These are phyloP conservation scores for Pyrrhoderma noxium DNA, from an alignment of 1,284 basidiomycete genomes.

Conservation along the genomic window DNA sequence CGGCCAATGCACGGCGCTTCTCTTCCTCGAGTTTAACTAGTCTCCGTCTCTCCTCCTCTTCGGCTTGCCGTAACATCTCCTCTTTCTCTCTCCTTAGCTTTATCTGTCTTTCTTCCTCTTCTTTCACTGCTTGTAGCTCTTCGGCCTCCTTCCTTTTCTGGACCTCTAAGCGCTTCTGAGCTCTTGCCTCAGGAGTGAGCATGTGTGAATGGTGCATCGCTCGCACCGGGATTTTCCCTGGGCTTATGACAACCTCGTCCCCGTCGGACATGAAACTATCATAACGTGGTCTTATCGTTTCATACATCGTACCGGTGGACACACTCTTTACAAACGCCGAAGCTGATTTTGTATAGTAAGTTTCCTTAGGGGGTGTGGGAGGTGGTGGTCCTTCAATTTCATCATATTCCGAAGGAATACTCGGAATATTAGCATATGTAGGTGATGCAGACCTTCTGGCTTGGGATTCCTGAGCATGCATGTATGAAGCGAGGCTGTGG, in stretches of 20 bases:
- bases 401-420: constrained; percentile 12
- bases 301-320: constrained; percentile 4
- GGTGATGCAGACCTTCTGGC: neutral
- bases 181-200: constrained; percentile 37
- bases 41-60: constrained; percentile 43
- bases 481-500: neutral
- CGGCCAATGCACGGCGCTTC: constrained; percentile 39
- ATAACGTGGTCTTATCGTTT: neutral
- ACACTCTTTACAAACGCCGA: constrained; percentile 13
- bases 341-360: constrained; percentile 4
- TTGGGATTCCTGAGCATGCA: constrained; percentile 5
- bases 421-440: constrained; percentile 1
- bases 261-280: constrained; percentile 11
- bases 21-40: constrained; percentile 42
- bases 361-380: constrained; percentile 31
- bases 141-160: constrained; percentile 40
- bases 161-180: constrained; percentile 33
- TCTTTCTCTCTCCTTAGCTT: constrained; percentile 41
- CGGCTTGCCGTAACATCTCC: constrained; percentile 36
- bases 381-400: constrained; percentile 22
- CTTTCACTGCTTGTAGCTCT: constrained; percentile 38
- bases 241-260: constrained; percentile 13
- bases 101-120: constrained; percentile 46
- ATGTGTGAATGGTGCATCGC: constrained; percentile 20
- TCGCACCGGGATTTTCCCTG: constrained; percentile 23